A percentile compares a stretch with the other conserved stretches of the same genome.
Evolutionary conservation across 2,329 filamentous ascomycete genomes (phyloP).

Genomic region (Acrodontium crateriforme): DNA sequence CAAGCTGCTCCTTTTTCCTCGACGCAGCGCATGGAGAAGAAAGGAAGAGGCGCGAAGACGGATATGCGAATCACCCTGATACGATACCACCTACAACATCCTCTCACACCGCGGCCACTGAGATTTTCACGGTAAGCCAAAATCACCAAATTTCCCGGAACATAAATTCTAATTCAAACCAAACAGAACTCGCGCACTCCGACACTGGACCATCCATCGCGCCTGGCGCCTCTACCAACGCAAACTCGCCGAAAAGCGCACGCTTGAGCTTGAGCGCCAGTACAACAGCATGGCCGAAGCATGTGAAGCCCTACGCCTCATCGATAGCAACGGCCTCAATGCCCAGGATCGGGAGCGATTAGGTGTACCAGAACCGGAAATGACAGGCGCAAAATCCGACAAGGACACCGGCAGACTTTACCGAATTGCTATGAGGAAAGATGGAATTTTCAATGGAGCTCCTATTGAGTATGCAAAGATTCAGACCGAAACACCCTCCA

Average conservation of each 20-base stretch:
- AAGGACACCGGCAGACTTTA: conserved; percentile 61
- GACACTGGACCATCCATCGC: conserved; percentile 98
- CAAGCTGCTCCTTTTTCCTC: conserved; percentile 22
- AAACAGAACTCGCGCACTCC: conserved; percentile 54
- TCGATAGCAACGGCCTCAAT: conserved; percentile 30
- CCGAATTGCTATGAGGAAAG: conserved; percentile 81
- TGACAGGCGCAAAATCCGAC: conserved; percentile 10
- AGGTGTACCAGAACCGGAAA: conserved; percentile 6
- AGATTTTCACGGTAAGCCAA: conserved; percentile 56
- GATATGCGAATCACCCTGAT: conserved; percentile 38
- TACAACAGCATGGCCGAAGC: conserved; percentile 73
- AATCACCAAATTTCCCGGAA: neutral
- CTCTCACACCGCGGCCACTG: conserved; percentile 58
- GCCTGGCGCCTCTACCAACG: conserved; percentile 75
- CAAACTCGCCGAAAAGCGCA: conserved; percentile 48
- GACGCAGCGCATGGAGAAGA: conserved; percentile 25
- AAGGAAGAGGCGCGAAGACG: conserved; percentile 16
- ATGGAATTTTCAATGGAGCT: conserved; percentile 64
- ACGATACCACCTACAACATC: conserved; percentile 57
- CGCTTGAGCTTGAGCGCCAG: conserved; percentile 61
- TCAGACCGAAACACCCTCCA: conserved; percentile 70
- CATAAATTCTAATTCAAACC: neutral
- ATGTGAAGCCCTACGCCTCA: conserved; percentile 63
- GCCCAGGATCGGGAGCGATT: conserved; percentile 33
- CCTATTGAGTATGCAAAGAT: conserved; percentile 83